A percentile compares a stretch with the other conserved stretches of the same genome.
These are phyloP conservation scores for Kuraishia ogatae DNA, from an alignment of 805 yeast genomes.

Conservation along the genomic window DNA sequence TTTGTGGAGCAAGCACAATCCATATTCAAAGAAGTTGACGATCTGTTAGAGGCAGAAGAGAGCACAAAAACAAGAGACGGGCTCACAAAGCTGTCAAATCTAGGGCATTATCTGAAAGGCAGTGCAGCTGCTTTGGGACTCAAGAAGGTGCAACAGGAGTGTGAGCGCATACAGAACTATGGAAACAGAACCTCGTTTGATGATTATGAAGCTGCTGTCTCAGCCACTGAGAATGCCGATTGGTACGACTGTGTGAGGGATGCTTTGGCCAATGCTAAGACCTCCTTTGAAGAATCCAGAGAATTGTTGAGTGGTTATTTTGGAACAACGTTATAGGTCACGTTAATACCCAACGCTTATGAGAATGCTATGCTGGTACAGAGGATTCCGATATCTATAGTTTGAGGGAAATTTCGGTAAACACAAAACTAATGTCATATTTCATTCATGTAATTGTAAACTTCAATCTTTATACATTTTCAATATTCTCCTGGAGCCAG, in stretches of 20 bases:
- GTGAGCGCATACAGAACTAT: constrained; percentile 89
- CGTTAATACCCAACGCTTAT: not conserved
- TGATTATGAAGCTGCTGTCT: constrained; percentile 15
- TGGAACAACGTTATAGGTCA: constrained; percentile 21
- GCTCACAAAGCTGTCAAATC: constrained; percentile 53
- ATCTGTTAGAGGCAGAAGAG: constrained; percentile 27
- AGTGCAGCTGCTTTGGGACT: constrained; percentile 92
- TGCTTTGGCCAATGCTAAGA: constrained; percentile 43
- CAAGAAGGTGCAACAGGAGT: constrained; percentile 70
- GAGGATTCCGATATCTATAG: not conserved
- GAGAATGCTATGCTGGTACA: not conserved
- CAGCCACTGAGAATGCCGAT: constrained; percentile 22
- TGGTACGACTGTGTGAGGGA: constrained; percentile 37
- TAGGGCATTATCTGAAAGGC: constrained; percentile 93
- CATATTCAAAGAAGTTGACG: constrained; percentile 67
- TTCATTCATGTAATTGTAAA: too few relatives aligned
- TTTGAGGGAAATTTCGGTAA: not conserved
- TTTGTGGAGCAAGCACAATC: constrained; percentile 84
- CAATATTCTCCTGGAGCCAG: too few relatives aligned
- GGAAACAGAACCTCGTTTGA: constrained; percentile 42
- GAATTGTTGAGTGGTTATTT: constrained; percentile 44
- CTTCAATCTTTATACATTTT: too few relatives aligned
- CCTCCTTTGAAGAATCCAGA: constrained; percentile 41
- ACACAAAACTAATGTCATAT: too few relatives aligned
- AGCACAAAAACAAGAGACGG: constrained; percentile 27